Evolutionary conservation across 768 basidiomycete genomes (phyloP), one percentile per base, ranked within the genome.

Genomic region (Phlebiopsis flavidoalba): DNA sequence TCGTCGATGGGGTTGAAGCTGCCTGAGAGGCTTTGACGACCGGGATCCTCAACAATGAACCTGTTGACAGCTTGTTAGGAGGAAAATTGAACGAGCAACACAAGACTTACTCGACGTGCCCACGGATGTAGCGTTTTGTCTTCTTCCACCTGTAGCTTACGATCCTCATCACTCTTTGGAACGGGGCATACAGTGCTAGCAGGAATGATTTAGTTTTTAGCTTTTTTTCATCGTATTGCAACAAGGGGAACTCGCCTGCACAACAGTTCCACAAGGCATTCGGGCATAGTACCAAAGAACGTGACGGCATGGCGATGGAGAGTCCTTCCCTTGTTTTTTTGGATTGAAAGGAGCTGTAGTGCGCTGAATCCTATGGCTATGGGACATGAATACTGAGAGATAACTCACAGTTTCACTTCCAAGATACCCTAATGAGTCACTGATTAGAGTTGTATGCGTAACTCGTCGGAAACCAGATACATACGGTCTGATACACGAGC

Each of bases 1-100:
- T 79, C 81, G 62, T 88, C 84, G 66, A 86, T 86, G 0, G 85
- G 85, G 57, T 84, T 81, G 75, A 87, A 87, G 65, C 81, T 83
- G 0, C 85, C 85, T 0, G 84, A 80, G 45, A 86, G 79, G 43
- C 72, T 80, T 67, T 87, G 85, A 10, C 84, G 81, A 0, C 84
- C 83, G 2, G 84, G 84, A 62, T 86, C 79, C 56, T 85, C 82
- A 63, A 82, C 70, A 19, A 86, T 80, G 68, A 85, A 86, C 40
- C 83, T 84, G 60, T 11, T 15, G 17, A 21, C 45, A 10, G 15
- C 14, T 1, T 6, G 17, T 7, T 17, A 24, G 47, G 33, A 6
- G 58, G 56, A 31, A 31, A 45, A 56, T 24, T 12, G 10, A 22
- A 12, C 26, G 0, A 7, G 8, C n/a, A 6, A 0, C 46, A 26